Conservation (phyloP, 352 stramenopile genomes). For the Aphanomyces stellatus region DNA sequence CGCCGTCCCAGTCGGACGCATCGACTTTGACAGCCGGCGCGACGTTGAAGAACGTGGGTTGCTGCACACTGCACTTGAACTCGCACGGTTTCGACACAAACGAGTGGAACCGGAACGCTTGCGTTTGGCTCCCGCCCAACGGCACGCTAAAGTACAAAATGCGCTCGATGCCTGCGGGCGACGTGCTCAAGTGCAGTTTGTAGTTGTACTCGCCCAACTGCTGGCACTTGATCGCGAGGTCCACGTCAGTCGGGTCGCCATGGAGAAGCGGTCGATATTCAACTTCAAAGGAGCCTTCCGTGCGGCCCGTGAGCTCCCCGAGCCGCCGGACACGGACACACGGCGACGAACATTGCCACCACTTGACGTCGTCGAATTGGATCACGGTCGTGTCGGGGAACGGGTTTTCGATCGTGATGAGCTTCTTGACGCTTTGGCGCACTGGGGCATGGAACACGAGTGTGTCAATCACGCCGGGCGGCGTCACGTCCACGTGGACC, state of each 20-base stretch:
- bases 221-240: constrained; percentile 65
- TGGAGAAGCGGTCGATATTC: constrained; percentile 83
- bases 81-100: constrained; percentile 36
- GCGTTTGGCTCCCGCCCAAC: constrained; percentile 62
- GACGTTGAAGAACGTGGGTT: constrained; percentile 65
- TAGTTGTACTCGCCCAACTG: constrained; percentile 87
- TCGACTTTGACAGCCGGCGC: constrained; percentile 41
- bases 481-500: constrained; percentile 42
- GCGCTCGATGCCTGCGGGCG: constrained; percentile 46
- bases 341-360: constrained; percentile 78
- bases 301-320: constrained; percentile 48
- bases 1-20: constrained; percentile 64
- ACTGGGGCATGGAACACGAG: constrained; percentile 78
- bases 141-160: constrained; percentile 77
- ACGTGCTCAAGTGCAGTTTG: constrained; percentile 67
- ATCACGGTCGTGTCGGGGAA: constrained; percentile 40
- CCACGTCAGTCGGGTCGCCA: constrained; percentile 33
- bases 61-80: constrained; percentile 43
- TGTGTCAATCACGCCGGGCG: constrained; percentile 60
- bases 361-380: constrained; percentile 51
- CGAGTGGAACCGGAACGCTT: constrained; percentile 72
- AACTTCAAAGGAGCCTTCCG: constrained; percentile 83
- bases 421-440: constrained; percentile 66
- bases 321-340: constrained; percentile 63
- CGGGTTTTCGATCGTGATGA: constrained; percentile 88